These are phyloP conservation scores for Chalciporus sp. DNA, from an alignment of 1,284 basidiomycete genomes.

Conservation along the genomic window DNA sequence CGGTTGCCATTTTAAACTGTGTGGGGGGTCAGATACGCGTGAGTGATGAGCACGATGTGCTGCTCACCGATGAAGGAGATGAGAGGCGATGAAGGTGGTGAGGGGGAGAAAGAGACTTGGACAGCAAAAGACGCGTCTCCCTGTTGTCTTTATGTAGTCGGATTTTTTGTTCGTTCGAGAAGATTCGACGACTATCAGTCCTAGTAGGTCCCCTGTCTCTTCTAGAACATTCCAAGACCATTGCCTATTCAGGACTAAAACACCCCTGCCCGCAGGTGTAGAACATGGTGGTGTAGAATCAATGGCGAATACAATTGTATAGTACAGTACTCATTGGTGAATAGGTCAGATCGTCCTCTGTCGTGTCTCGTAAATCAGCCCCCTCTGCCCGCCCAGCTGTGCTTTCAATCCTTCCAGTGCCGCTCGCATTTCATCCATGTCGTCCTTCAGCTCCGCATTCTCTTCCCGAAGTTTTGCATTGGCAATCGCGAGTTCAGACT, in stretches of 20 bases:
- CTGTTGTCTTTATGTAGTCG: slow-evolving; percentile 43
- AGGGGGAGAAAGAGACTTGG: slow-evolving; percentile 12
- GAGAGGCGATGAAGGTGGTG: slow-evolving; percentile 11
- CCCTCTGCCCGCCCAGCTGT: slow-evolving; percentile 49
- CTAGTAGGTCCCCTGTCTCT: slow-evolving; percentile 14
- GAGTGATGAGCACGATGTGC: neutral
- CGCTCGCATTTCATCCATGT: slow-evolving; percentile 70
- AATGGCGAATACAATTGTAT: neutral
- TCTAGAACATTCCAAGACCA: slow-evolving; percentile 34
- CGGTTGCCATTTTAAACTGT: slow-evolving; percentile 62
- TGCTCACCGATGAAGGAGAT: slow-evolving; percentile 22
- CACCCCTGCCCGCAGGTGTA: too few species aligned
- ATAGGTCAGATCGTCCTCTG: slow-evolving; percentile 16
- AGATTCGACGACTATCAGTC: slow-evolving; percentile 51
- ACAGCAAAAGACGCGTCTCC: slow-evolving; percentile 20
- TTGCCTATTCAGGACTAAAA: slow-evolving; percentile 34
- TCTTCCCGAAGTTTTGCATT: slow-evolving; percentile 58
- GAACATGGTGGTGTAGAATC: too few species aligned
- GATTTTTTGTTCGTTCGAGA: slow-evolving; percentile 52
- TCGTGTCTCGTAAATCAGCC: slow-evolving; percentile 41
- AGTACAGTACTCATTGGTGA: slow-evolving; percentile 10
- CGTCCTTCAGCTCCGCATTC: slow-evolving; percentile 59
- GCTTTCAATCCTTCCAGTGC: slow-evolving; percentile 69
- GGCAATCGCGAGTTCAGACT: slow-evolving; percentile 45
- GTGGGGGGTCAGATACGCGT: slow-evolving; percentile 11